phyloP scores from a whole-genome alignment of 495 filamentous ascomycete genomes.

The Aspergillus homomorphus region DNA sequence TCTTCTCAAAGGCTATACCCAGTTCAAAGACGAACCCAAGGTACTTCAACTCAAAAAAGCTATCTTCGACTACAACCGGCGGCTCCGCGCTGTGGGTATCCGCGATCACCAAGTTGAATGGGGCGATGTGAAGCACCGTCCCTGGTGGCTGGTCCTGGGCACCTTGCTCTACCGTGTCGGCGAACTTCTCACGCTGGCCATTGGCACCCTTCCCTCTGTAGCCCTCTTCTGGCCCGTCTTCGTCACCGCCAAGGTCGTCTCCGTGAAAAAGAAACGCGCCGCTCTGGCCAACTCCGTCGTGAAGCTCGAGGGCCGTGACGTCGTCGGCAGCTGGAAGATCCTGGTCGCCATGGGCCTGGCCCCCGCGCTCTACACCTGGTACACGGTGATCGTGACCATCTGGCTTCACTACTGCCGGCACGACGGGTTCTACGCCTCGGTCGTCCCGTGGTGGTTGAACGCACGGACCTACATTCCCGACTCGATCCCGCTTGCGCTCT shows the following conservation, averaged over 20 bases:
- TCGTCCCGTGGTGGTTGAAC: conserved; percentile 77
- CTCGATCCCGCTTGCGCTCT: conserved; percentile 18
- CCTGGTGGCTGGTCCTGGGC: conserved; percentile 59
- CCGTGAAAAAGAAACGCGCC: conserved; percentile 83
- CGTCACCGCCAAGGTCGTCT: conserved; percentile 81
- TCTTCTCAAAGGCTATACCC: conserved; percentile 84
- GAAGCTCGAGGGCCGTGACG: conserved; percentile 89
- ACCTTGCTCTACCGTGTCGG: conserved; percentile 75
- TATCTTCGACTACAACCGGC: conserved; percentile 83
- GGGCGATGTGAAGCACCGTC: conserved; percentile 61
- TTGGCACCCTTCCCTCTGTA: conserved; percentile 82
- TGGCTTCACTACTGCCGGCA: conserved; percentile 80
- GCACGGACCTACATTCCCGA: conserved; percentile 73
- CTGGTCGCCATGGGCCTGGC: conserved; percentile 87
- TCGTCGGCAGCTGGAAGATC: conserved; percentile 98
- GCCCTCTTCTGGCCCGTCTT: conserved; percentile 91
- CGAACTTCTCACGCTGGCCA: conserved; percentile 71
- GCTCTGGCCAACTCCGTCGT: conserved; percentile 90
- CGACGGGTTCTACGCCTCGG: conserved; percentile 72
- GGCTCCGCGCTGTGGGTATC: conserved; percentile 79
- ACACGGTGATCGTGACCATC: conserved; percentile 68
- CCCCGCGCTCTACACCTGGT: conserved; percentile 78
- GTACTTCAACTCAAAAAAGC: conserved; percentile 75
- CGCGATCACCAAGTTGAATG: conserved; percentile 93
- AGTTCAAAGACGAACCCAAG: conserved; percentile 87